Base-by-base conservation (phyloP, 2,329 filamentous ascomycete species). In the Ciborinia camelliae region DNA sequence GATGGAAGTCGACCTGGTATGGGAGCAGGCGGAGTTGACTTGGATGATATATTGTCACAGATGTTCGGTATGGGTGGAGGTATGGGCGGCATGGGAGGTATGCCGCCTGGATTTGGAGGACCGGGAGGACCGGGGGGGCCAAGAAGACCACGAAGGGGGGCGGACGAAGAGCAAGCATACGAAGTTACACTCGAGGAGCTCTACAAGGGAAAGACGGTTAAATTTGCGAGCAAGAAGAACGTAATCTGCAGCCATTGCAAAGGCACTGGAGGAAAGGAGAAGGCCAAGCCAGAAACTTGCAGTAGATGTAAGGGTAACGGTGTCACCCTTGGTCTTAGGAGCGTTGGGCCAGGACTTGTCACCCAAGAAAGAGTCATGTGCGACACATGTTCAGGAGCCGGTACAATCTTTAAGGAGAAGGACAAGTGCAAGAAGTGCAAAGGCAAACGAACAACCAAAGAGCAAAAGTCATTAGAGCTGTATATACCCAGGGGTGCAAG, bases 351-450 rank as follows among this genome's bases (percentile, higher is more conserved):
- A 26, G 92, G 93, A 66, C 82, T 97, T 75, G 87, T 96, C 68
- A 91, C 91, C 37, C 90, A 92, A 73, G 89, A 92, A 73, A 86
- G 88, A 8, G 86, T 93, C 45, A 78, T 88, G 43, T 99, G 95
- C 77, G 88, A 90, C 72, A 88, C 89, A 73, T 99, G 95, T 79
- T 84, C 88, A 66, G 94, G 93, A 41, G 85, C 87, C n/a, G 95
- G 95, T 7, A 87, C 88, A 74, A 87, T 93, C 74, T 96, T 88
- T 80, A 94, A 94, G 77, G 92, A 97, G 75, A 98, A 98, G 82
- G 95, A 99, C 75, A 91, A 92, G 75, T 99, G 95, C 83, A 97
- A 96, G 83, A 97, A 95, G 82, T 99, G 95, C 86, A 98, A 98
- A 80, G 95, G 95, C 74, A 91, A 90, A 77, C 86, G 91, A 68